Conservation (phyloP, 306 rosid species). For the Delonix regia region DNA sequence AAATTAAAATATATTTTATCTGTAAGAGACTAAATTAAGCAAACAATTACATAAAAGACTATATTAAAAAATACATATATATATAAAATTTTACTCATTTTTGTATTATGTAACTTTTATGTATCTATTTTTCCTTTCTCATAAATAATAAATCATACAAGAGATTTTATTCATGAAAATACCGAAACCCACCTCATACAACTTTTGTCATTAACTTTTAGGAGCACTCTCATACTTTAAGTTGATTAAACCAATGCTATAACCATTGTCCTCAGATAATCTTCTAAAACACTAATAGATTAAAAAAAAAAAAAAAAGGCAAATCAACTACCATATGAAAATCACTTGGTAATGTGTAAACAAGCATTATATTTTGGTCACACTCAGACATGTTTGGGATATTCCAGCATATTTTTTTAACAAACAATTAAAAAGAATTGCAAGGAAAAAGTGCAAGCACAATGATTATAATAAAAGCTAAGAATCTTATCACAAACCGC, state of each 20-base stretch:
- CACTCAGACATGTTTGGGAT: background rate
- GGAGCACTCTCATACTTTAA: no score
- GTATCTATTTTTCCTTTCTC: no score
- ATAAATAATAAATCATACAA: background rate
- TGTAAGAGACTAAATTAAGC: no score
- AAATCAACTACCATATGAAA: background rate
- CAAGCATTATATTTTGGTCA: background rate
- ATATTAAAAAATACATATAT: no score
- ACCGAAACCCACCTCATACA: no score
- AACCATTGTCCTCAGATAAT: background rate
- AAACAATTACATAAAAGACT: no score
- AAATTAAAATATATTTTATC: no score
- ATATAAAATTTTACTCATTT: no score
- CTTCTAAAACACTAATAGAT: background rate
- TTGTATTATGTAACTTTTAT: no score
- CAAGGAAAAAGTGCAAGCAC: background rate
- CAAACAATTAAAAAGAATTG: background rate
- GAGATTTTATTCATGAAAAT: background rate
- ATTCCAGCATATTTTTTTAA: constrained; percentile 8
- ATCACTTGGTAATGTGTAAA: background rate
- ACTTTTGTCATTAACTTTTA: no score
- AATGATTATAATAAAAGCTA: background rate
- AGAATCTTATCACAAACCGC: constrained; percentile 28
- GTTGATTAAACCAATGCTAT: background rate
- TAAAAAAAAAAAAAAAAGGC: background rate